Conservation (phyloP, 495 filamentous ascomycete genomes). For the Neurospora discreta region DNA sequence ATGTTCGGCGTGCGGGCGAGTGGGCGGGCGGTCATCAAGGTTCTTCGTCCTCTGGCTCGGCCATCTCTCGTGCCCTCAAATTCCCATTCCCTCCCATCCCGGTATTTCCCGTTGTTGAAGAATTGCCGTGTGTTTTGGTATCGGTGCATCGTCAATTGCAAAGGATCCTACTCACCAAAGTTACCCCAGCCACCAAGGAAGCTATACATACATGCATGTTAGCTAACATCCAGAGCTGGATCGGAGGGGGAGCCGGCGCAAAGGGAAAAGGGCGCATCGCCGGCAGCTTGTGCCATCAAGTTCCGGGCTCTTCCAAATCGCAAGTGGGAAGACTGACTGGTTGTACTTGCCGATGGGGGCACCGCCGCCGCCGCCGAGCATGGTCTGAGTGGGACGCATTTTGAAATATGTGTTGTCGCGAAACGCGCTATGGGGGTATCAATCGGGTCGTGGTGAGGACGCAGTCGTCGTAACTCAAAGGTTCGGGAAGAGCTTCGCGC, state of each 20-base stretch:
- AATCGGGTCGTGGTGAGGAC: conserved; percentile 16
- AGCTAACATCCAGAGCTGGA: conserved; percentile 9
- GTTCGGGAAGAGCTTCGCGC: conserved; percentile 13
- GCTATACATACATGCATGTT: conserved; percentile 38
- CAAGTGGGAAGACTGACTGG: conserved; percentile 47
- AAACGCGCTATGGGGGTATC: conserved; percentile 13
- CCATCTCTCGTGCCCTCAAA: background rate
- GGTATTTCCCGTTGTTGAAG: background rate
- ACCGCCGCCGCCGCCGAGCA: conserved; percentile 44
- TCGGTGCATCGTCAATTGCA: background rate
- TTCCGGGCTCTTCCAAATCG: conserved; percentile 2
- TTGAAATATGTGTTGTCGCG: conserved; percentile 26
- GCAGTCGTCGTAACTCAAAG: conserved; percentile 1
- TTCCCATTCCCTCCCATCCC: background rate
- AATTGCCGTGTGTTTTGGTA: background rate
- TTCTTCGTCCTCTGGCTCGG: background rate
- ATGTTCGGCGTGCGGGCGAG: background rate
- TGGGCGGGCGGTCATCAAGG: background rate
- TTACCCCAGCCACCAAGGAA: conserved; percentile 79
- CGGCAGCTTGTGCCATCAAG: background rate
- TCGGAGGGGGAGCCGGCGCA: conserved; percentile 1
- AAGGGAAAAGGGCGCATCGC: conserved; percentile 4
- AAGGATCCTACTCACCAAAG: conserved; percentile 54
- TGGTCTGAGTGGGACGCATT: conserved; percentile 50
- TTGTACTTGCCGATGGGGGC: conserved; percentile 51